phyloP scores from a whole-genome alignment of 257 asterid genomes.

The Przewalskia tangutica region DNA sequence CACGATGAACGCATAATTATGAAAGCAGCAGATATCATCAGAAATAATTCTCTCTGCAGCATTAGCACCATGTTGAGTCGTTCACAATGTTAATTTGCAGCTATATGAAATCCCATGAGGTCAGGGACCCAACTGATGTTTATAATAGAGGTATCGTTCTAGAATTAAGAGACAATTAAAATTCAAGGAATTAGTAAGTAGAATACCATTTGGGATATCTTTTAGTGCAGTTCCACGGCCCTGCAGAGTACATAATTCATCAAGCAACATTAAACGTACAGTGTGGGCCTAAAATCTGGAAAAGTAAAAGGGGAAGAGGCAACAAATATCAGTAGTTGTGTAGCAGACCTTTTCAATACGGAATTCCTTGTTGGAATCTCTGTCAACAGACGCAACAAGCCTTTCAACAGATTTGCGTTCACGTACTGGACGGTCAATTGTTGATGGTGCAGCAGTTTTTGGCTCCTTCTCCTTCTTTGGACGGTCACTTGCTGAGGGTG shows the following conservation, averaged over 20 bases:
- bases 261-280: neutral
- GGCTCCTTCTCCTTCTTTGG: conserved; percentile 57
- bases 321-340: neutral
- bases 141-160: neutral
- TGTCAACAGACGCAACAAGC: conserved; percentile 72
- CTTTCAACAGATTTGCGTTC: conserved; percentile 92
- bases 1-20: neutral
- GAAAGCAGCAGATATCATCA: neutral
- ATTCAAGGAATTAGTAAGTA: neutral
- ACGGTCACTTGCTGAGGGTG: conserved; percentile 44
- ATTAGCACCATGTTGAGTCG: neutral
- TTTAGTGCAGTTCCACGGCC: conserved; percentile 94
- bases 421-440: conserved; percentile 79
- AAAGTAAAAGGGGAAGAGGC: neutral
- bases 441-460: conserved; percentile 46
- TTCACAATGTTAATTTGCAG: neutral
- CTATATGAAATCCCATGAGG: neutral
- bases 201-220: conserved; percentile 88
- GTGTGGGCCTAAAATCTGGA: neutral
- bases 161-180: neutral
- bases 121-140: neutral
- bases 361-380: conserved; percentile 52
- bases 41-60: neutral
- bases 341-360: conserved; percentile 64
- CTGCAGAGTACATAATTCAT: conserved; percentile 28